Percentiles rank a stretch among this genome's conserved stretches.
These are phyloP conservation scores for Sugiyamaella novakii DNA, from an alignment of 1,139 yeast species.

Conservation along the genomic window DNA sequence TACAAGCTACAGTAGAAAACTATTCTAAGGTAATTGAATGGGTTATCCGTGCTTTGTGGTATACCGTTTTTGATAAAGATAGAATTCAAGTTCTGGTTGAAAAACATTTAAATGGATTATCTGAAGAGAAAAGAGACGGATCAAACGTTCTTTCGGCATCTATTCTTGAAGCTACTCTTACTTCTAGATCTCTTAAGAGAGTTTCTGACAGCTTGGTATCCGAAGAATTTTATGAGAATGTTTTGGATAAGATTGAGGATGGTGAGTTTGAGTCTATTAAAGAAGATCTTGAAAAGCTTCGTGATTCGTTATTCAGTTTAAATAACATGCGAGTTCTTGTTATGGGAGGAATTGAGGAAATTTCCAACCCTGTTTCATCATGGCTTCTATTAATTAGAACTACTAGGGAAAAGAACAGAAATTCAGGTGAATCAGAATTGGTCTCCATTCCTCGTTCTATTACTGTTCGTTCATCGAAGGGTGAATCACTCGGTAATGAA, in stretches of 20 bases:
- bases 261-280: slow-evolving; percentile 51
- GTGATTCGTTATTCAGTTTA: slow-evolving; percentile 57
- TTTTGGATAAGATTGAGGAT: slow-evolving; percentile 45
- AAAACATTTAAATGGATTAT: slow-evolving; percentile 69
- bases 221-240: slow-evolving; percentile 58
- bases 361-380: slow-evolving; percentile 58
- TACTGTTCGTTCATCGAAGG: slow-evolving; percentile 59
- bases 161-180: slow-evolving; percentile 55
- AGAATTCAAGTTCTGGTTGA: slow-evolving; percentile 73
- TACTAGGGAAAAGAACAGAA: slow-evolving; percentile 9
- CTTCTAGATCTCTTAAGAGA: slow-evolving; percentile 62
- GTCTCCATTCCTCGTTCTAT: slow-evolving; percentile 55
- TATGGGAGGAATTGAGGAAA: slow-evolving; percentile 61
- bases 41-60: slow-evolving; percentile 66
- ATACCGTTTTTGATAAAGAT: slow-evolving; percentile 68
- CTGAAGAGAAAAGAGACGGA: slow-evolving; percentile 83
- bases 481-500: slow-evolving; percentile 53
- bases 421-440: slow-evolving; percentile 1
- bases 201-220: slow-evolving; percentile 67
- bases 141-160: slow-evolving; percentile 68
- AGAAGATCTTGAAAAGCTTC: slow-evolving; percentile 58
- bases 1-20: slow-evolving; percentile 63
- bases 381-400: slow-evolving; percentile 56
- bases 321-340: slow-evolving; percentile 70
- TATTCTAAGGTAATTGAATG: slow-evolving; percentile 74